Conservation (phyloP, 176 grass and related monocot species). For the Triticum dicoccoides region DNA sequence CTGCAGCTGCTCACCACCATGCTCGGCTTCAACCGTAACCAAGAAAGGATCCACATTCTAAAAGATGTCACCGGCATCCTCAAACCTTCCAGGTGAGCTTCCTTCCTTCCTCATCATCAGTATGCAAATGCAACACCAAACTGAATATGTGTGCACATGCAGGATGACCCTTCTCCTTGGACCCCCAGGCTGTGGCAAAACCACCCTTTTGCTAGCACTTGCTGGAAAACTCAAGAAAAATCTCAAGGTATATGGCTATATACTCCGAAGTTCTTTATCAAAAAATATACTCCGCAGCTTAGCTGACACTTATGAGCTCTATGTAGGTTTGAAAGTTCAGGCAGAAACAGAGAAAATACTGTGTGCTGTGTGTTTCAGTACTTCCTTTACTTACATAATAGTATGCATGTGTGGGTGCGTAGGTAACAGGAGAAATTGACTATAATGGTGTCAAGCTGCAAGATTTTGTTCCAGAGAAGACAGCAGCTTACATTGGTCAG, state of each 20-base stretch:
- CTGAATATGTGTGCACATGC: not conserved
- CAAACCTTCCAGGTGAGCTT: conserved; percentile 40
- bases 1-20: not conserved
- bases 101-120: not conserved
- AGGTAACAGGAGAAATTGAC: conserved; percentile 57
- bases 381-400: not conserved
- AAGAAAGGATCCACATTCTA: conserved; percentile 52
- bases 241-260: conserved; percentile 40
- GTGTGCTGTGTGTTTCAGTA: not conserved
- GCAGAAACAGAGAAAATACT: not conserved
- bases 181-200: conserved; percentile 75
- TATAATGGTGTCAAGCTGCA: conserved; percentile 55
- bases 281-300: no score
- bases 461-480: conserved; percentile 59
- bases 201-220: conserved; percentile 64
- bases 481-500: conserved; percentile 60
- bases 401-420: not conserved
- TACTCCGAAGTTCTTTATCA: no score
- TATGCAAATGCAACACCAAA: not conserved
- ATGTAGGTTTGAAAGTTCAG: not conserved
- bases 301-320: no score
- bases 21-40: conserved; percentile 37
- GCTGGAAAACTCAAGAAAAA: conserved; percentile 58
- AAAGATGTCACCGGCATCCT: conserved; percentile 66
- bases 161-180: conserved; percentile 81